Evolutionary conservation across 192 early-diverging fungal genomes (phyloP), one percentile per base, ranked within the genome.

Genomic region (Coemansia brasiliensis): DNA sequence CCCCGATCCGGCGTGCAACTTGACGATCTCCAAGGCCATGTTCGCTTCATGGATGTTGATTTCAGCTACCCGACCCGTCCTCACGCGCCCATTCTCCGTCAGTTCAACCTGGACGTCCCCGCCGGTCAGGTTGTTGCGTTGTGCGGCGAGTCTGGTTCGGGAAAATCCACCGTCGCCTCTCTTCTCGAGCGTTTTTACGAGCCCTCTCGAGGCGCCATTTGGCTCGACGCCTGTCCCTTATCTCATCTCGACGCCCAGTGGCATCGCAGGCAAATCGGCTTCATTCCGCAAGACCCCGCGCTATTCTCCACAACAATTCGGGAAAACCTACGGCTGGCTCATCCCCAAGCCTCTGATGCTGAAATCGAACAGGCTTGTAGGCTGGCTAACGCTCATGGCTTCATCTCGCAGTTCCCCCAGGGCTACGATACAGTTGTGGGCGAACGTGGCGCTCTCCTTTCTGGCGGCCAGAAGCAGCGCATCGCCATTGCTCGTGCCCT

Each of bases 181-280:
- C 76, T 92, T 7, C 38, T 92, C 16, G 89, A 90, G 72, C 82
- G 90, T 49, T 90, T 90, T 61, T 92, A 92, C 61, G 86, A 90
- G 48, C 87, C 88, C 9, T 57, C 40, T 3, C 55, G 62, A 16
- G 90, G 90, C 41, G 68, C 69, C 25, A 85, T 92, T 50, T 82
- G 69, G 51, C 50, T 92, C 18, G 90, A 92, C 60, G 85, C 87
- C 16, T 64, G 67, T 2, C 81, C 82, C 10, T 61, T 92, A 3
- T 72, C 57, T 4, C 61, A 73, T 6, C 72, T 90, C 44, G 85
- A 92, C 65, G 69, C 83, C 3, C 56, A 74, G 38, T 86, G 83
- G 74, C 65, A 85, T n/a, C 85, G 90, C 20, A 58, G 74, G 43
- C 83, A 84, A 32, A 86, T 92, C 61, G 88, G 88, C 16, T 85